phyloP scores from a whole-genome alignment of 1,284 basidiomycete species.

The Quambalaria eucalypti region DNA sequence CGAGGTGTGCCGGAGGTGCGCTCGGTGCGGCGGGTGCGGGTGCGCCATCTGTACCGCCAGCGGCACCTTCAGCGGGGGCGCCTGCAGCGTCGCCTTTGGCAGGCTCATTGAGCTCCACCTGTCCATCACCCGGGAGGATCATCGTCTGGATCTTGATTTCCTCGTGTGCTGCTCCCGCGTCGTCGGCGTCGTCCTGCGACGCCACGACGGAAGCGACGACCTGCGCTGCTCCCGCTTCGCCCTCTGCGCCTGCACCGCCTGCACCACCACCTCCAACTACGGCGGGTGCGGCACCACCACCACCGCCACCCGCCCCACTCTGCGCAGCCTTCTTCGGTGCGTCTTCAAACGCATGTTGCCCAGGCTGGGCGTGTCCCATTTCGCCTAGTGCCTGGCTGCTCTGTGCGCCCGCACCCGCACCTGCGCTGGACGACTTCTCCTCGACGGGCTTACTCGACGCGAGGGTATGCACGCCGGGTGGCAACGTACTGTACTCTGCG shows the following conservation, averaged over 20 bases:
- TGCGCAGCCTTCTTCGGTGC: conserved; percentile 5
- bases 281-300: background rate
- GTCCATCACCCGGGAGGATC: background rate
- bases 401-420: background rate
- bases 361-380: conserved; percentile 4
- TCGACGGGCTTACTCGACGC: background rate
- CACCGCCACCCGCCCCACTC: background rate
- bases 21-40: background rate
- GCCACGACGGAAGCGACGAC: no score
- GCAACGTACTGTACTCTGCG: conserved; percentile 19
- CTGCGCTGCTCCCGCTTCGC: background rate
- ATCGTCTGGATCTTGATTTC: background rate
- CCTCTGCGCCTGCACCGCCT: conserved; percentile 1
- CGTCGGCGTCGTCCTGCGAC: background rate
- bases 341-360: conserved; percentile 12
- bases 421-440: background rate
- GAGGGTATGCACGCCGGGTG: conserved; percentile 18
- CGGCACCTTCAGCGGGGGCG: no score
- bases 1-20: background rate
- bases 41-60: no score
- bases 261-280: background rate
- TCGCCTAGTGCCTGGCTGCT: background rate
- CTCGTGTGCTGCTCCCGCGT: background rate
- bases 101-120: background rate
- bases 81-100: background rate